Evolutionary conservation across 192 early-diverging fungal species (phyloP).

Genomic region (Lunasporangiospora selenospora): DNA sequence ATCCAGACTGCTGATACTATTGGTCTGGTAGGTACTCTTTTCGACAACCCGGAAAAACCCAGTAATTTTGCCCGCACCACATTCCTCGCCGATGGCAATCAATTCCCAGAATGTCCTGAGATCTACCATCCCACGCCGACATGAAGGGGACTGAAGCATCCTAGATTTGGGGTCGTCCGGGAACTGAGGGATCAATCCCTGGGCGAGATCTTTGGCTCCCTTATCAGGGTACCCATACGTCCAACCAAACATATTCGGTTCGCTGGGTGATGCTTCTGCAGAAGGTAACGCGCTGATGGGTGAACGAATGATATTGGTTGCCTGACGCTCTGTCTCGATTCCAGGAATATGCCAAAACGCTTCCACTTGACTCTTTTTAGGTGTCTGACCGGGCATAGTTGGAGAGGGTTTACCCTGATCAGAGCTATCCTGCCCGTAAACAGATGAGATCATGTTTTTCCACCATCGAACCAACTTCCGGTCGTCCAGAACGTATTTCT

Average conservation of each 20-base stretch:
- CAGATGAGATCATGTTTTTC: constrained; percentile 53
- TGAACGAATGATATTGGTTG: constrained; percentile 26
- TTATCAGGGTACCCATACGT: constrained; percentile 47
- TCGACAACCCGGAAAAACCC: constrained; percentile 64
- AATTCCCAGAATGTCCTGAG: constrained; percentile 65
- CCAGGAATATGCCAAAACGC: constrained; percentile 68
- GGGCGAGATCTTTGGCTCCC: constrained; percentile 22
- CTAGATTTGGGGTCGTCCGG: constrained; percentile 42
- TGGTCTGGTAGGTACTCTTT: no score
- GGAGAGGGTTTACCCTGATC: not conserved
- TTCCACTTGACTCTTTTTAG: constrained; percentile 1
- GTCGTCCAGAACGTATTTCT: constrained; percentile 72
- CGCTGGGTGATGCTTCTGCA: not conserved
- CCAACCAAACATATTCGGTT: constrained; percentile 28
- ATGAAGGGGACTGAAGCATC: constrained; percentile 27
- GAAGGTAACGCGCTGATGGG: not conserved
- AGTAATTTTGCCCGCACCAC: constrained; percentile 69
- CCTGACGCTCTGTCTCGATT: constrained; percentile 47
- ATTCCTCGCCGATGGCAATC: constrained; percentile 76
- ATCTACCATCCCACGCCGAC: constrained; percentile 18
- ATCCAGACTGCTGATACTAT: no score
- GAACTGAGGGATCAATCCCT: constrained; percentile 21
- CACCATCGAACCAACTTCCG: constrained; percentile 78
- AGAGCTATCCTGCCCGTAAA: no score
- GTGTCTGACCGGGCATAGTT: not conserved